Evolutionary conservation across 805 yeast genomes (phyloP), one percentile per base, ranked within the genome.

Genomic region (Kuraishia piskuri): DNA sequence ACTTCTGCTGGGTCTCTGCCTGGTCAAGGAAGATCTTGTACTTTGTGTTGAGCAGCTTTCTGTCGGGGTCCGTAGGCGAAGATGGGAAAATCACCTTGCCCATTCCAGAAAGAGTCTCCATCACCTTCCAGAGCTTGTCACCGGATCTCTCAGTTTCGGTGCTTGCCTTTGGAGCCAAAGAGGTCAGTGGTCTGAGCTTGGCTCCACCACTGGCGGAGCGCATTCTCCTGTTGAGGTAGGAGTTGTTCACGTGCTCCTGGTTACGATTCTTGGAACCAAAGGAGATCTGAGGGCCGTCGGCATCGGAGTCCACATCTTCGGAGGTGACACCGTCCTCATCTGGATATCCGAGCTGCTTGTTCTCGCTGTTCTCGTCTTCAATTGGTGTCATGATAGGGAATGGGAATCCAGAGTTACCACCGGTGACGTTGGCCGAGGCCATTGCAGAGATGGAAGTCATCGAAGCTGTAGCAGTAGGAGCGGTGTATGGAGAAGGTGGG

Each of bases 1-100:
- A 92, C 61, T 76, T 80, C 62, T 78, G 84, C 70, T 94, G 98
- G 25, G 86, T 78, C 59, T 74, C 80, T 48, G 95, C 90, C 80
- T 89, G 94, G 63, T 92, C 97, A 53, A 89, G 73, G 77, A 90
- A 90, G 48, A 92, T 80, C 68, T 82, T 79, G 74, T 90, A 94
- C 70, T 94, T 94, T 45, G 85, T 86, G 55, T 79, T 72, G 66
- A 94, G 76, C 56, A 94, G 74, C 59, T 75, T 73, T 61, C 90
- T 76, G 68, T 89, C 96, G 0, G 88, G 82, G 55, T 80, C 78
- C 48, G 70, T 69, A 19, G 64, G 70, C 3, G 78, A 67, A 22
- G 81, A 69, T 2, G 99, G 98, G 57, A 73, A 68, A 45, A 94
- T 86, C 12, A 84, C 90, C 59, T 77, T 77, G 48, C 97, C 98